Evolutionary conservation across 805 yeast species (phyloP), one percentile per base, ranked within the genome.

Genomic region (Candida silvatica): DNA sequence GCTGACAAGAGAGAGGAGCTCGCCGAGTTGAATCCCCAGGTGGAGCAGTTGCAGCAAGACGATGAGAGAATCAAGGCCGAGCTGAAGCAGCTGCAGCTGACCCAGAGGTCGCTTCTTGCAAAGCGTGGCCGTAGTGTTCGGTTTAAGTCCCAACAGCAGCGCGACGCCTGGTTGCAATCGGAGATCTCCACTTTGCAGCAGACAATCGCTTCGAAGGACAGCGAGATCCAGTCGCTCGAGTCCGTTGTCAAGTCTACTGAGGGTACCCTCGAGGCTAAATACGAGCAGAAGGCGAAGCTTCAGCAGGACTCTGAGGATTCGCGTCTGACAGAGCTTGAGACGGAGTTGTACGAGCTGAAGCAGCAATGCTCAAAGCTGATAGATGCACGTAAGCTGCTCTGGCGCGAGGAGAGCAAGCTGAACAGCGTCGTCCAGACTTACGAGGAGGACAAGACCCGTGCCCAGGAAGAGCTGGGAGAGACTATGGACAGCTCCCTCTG

Each of bases 381-480:
- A 9, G 95, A 86, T 47, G 67, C 74, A 40, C 71, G 94, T 46
- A 86, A 82, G 49, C 59, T 57, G 6, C 58, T 80, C 8, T 85
- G 95, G 94, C 71, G 96, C 48, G 77, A 78, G 17, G 92, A 85
- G 45, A 75, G 82, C 32, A 75, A 74, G 45, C 56, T 70, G 27
- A 71, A 69, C 40, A 69, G 80, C n/a, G 58, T 75, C 12, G 50
- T 66, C 9, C 78, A 73, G 29, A 69, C 80, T 3, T 57, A 77
- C 9, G 60, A 62, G 8, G 71, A 71, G 31, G 83, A 78, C 28
- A 65, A 77, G 9, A 64, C 61, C 17, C 59, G 58, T 29, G 77
- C 85, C 2, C 78, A 74, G 42, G 71, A 81, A 42, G 52, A 62
- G 17, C 74, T 86, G 4, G 66, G 71, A 30, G 83, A 77, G 43